Percentiles rank a stretch among this genome's conserved stretches.
Conservation (phyloP, 129 eudicot genomes). For the Solidago caesia region DNA sequence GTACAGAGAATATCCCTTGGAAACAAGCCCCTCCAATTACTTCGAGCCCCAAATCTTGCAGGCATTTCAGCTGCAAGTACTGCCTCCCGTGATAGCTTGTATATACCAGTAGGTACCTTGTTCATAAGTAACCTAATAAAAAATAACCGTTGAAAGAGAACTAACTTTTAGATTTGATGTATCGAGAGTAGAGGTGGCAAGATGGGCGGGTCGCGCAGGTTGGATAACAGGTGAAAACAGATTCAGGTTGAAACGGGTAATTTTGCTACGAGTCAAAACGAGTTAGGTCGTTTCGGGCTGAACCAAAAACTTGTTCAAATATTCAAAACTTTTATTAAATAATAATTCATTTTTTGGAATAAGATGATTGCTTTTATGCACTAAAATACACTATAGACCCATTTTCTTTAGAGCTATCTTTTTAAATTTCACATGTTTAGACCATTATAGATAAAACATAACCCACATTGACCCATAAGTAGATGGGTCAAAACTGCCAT, state of each 20-base stretch:
- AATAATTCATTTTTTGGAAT: background rate
- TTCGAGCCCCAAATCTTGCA: constrained; percentile 48
- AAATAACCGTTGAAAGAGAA: constrained; percentile 13
- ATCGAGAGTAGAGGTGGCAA: constrained; percentile 4
- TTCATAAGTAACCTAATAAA: constrained; percentile 57
- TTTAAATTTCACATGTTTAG: background rate
- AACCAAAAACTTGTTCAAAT: background rate
- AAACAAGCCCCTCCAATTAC: constrained; percentile 83
- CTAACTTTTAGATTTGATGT: constrained; percentile 13
- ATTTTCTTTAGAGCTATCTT: background rate
- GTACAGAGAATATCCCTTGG: constrained; percentile 82
- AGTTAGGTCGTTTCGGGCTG: background rate
- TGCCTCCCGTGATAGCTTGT: constrained; percentile 79
- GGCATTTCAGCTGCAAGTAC: constrained; percentile 83
- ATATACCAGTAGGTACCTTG: constrained; percentile 67
- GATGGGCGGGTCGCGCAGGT: background rate
- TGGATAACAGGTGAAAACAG: constrained; percentile 8
- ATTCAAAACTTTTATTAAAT: background rate
- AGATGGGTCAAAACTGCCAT: background rate
- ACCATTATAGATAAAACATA: background rate
- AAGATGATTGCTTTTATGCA: background rate
- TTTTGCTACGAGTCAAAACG: too few relatives aligned
- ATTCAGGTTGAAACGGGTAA: too few relatives aligned
- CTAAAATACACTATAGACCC: background rate
- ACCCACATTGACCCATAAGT: background rate